Evolutionary conservation across 1,284 basidiomycete species (phyloP), one percentile per base, ranked within the genome.

Genomic region (Lentinula novae-zelandiae): DNA sequence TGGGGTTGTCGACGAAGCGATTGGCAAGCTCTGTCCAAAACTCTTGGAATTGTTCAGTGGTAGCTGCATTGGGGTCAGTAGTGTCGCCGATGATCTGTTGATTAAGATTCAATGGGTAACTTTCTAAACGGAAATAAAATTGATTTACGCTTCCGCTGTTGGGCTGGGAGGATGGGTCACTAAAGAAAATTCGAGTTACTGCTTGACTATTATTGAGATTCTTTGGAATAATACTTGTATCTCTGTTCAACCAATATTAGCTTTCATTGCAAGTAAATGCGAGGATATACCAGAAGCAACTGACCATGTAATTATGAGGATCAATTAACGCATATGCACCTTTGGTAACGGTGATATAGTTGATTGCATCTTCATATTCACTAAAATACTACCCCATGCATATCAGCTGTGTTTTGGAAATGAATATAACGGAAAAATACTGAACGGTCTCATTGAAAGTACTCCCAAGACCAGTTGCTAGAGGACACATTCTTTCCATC

Each of bases 251-350:
- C 13, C 5, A 5, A 3, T n/a, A 13, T 56, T 9, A 46, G 42
- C 42, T 5, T 15, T 17, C 34, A 46, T n/a, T 15, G 10, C 13
- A 46, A 33, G 3, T 10, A 9, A 1, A 46, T 34, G 9, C 6
- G 42, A 46, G 15, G 1, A 33, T 22, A 22, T 27, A 27, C 27
- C 27, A 27, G 15, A 46, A 4, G 13, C 12, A 34, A 44, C 31
- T 8, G n/a, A 46, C 54, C 78, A 80, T 80, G 61, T 80, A 80
- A 60, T 79, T 80, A 62, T 80, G 78, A 10, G 78, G 78, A 61
- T 80, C 78, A 48, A 80, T 63, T 12, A 79, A 62, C 0, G 77
- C 77, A 60, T 78, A 79, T 38, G 73, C 77, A 20, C 73, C 75
- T 63, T 80, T 79, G 1, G 63, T 68, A 33, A 68, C 33, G 0